Conservation (phyloP, 371 early-diverging fungal species). For the Mortierella sp. region DNA sequence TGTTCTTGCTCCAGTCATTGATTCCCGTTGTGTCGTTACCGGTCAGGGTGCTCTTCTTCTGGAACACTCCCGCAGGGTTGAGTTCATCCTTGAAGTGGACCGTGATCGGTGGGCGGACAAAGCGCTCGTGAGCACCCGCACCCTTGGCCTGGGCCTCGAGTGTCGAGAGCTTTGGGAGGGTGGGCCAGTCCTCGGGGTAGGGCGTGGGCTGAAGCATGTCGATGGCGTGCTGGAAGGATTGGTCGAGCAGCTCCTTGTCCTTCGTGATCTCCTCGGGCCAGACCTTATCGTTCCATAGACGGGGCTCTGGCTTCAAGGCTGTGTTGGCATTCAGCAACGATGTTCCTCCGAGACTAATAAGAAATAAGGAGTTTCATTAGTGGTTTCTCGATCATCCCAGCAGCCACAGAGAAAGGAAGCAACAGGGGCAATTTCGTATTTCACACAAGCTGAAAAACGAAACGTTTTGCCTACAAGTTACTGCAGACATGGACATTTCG, state of each 20-base stretch:
- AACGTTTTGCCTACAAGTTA: too few species aligned
- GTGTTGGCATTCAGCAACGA: slow-evolving; percentile 59
- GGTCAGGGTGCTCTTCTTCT: slow-evolving; percentile 50
- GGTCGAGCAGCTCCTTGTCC: slow-evolving; percentile 42
- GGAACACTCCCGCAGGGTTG: slow-evolving; percentile 55
- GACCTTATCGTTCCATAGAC: slow-evolving; percentile 39
- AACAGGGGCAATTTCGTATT: too few species aligned
- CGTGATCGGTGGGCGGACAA: slow-evolving; percentile 53
- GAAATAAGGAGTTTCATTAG: too few species aligned
- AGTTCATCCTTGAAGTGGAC: slow-evolving; percentile 54
- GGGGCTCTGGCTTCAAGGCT: slow-evolving; percentile 54
- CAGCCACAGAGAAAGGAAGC: too few species aligned
- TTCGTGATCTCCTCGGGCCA: slow-evolving; percentile 54
- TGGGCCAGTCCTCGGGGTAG: slow-evolving; percentile 56
- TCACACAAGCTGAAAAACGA: not conserved
- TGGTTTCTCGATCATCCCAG: too few species aligned
- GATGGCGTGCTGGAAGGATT: slow-evolving; percentile 49
- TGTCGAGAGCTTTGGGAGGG: slow-evolving; percentile 50
- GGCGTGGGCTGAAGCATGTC: slow-evolving; percentile 54
- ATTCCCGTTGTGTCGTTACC: slow-evolving; percentile 57
- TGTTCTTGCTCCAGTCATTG: slow-evolving; percentile 59
- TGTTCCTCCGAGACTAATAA: slow-evolving; percentile 56
- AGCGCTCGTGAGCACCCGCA: slow-evolving; percentile 38
- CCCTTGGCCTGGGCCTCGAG: slow-evolving; percentile 55
- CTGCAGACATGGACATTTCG: too few species aligned